A percentile compares a stretch with the other conserved stretches of the same genome.
These are phyloP conservation scores for Hemileccinum rubropunctum DNA, from an alignment of 768 basidiomycete species.

Conservation along the genomic window DNA sequence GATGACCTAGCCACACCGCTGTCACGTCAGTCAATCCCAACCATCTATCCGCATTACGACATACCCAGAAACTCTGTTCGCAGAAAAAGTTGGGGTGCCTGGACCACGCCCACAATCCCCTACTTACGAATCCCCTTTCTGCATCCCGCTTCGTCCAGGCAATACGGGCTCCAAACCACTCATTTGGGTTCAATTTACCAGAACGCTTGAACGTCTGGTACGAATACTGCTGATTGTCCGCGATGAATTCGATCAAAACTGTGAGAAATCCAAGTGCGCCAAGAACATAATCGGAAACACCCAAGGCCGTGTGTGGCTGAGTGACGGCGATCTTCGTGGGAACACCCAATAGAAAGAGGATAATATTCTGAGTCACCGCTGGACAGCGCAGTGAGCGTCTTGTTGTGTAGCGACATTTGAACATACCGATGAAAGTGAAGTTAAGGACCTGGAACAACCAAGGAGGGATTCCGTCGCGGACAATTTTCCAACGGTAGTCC, in stretches of 20 bases:
- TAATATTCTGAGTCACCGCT: slow-evolving; percentile 76
- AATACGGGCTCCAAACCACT: slow-evolving; percentile 69
- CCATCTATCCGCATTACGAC: slow-evolving; percentile 16
- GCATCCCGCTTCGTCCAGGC: slow-evolving; percentile 64
- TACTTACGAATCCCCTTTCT: slow-evolving; percentile 79
- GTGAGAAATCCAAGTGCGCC: slow-evolving; percentile 54
- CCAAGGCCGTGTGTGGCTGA: slow-evolving; percentile 52
- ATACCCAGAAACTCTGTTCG: slow-evolving; percentile 86
- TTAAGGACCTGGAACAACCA: slow-evolving; percentile 62
- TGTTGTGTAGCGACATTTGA: neutral
- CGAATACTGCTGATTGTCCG: slow-evolving; percentile 91
- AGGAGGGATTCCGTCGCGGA: slow-evolving; percentile 57
- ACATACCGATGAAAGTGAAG: slow-evolving; percentile 62
- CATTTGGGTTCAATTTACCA: slow-evolving; percentile 34
- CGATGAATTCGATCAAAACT: slow-evolving; percentile 70
- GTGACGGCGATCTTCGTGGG: slow-evolving; percentile 56
- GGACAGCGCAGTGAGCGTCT: slow-evolving; percentile 1
- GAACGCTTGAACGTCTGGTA: slow-evolving; percentile 76
- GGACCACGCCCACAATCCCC: slow-evolving; percentile 82
- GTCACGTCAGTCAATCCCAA: slow-evolving; percentile 2
- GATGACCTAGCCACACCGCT: slow-evolving; percentile 55
- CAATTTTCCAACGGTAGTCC: slow-evolving; percentile 88
- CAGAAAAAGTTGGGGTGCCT: slow-evolving; percentile 93
- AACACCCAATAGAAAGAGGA: slow-evolving; percentile 69
- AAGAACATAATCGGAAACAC: slow-evolving; percentile 61